phyloP scores from a whole-genome alignment of 2,329 filamentous ascomycete genomes.

The Albifimbria verrucaria region DNA sequence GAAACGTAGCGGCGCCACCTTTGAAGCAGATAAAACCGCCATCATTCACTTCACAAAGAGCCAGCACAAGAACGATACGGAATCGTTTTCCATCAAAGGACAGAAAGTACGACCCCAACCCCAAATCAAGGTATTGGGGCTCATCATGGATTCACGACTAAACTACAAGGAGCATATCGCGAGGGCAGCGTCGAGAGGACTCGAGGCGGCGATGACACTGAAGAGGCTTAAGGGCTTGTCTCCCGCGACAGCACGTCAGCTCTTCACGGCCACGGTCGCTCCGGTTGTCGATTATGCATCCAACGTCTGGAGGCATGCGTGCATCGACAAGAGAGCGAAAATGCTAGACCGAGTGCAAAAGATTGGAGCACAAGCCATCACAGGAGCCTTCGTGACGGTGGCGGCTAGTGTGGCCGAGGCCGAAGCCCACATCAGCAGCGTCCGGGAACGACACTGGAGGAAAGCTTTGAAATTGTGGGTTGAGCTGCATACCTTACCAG shows the following conservation, averaged over 20 bases:
- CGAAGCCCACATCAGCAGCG: slow-evolving; percentile 5
- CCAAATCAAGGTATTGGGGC: slow-evolving; percentile 12
- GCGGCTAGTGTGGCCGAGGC: slow-evolving; percentile 6
- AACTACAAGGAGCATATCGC: slow-evolving; percentile 21
- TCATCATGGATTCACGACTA: slow-evolving; percentile 12
- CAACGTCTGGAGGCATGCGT: slow-evolving; percentile 18
- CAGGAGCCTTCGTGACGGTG: slow-evolving; percentile 3
- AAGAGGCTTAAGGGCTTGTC: slow-evolving; percentile 1
- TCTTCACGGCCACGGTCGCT: slow-evolving; percentile 14
- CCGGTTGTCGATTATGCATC: slow-evolving; percentile 20
- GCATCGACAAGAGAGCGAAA: slow-evolving; percentile 7
- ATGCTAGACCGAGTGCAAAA: slow-evolving; percentile 5
- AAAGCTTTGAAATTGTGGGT: too few relatives aligned
- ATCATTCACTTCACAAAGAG: slow-evolving; percentile 63
- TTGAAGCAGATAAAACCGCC: slow-evolving; percentile 38
- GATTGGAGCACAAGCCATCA: slow-evolving; percentile 6
- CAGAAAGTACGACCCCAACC: slow-evolving; percentile 6
- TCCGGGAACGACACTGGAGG: slow-evolving; percentile 4
- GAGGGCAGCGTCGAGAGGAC: slow-evolving; percentile 12
- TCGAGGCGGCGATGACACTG: slow-evolving; percentile 3
- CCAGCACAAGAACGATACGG: slow-evolving; percentile 29
- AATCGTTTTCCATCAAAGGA: slow-evolving; percentile 8
- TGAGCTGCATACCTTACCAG: too few relatives aligned
- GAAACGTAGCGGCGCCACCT: slow-evolving; percentile 8
- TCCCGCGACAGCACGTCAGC: slow-evolving; percentile 1